These are phyloP conservation scores for Botryosphaeria dothidea DNA, from an alignment of 2,329 filamentous ascomycete species.

Conservation along the genomic window DNA sequence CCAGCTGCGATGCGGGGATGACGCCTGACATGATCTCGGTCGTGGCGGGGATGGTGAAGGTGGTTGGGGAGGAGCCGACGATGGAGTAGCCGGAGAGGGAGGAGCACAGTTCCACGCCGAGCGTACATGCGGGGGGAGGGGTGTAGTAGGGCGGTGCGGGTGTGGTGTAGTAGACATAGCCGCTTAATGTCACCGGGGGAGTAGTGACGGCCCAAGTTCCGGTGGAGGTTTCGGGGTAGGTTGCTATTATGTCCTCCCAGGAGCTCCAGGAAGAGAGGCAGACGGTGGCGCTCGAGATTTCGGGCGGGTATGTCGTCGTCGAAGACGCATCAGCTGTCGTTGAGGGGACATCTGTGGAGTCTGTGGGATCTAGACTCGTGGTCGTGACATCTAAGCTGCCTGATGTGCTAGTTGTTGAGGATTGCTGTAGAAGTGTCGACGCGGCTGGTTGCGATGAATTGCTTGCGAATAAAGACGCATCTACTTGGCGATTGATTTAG, in stretches of 20 bases:
- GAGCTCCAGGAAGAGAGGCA: neutral
- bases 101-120: neutral
- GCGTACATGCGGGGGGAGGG: neutral
- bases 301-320: neutral
- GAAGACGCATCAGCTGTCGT: neutral
- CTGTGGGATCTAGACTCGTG: too few relatives aligned
- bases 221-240: neutral
- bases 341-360: too few relatives aligned
- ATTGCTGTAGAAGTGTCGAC: neutral
- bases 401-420: neutral
- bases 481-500: neutral
- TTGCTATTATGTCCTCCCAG: neutral
- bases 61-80: neutral
- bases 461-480: neutral
- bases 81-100: neutral
- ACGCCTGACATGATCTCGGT: neutral
- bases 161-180: neutral
- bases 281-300: neutral
- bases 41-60: neutral
- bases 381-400: too few relatives aligned
- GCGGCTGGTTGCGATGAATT: neutral
- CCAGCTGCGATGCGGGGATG: neutral
- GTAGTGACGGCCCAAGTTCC: neutral
- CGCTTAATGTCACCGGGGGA: neutral
- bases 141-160: neutral